Percentiles rank a stretch among this genome's conserved stretches.
Evolutionary conservation across 164 flowering plant species (phyloP).

Genomic region (Chloranthus sessilifolius): DNA sequence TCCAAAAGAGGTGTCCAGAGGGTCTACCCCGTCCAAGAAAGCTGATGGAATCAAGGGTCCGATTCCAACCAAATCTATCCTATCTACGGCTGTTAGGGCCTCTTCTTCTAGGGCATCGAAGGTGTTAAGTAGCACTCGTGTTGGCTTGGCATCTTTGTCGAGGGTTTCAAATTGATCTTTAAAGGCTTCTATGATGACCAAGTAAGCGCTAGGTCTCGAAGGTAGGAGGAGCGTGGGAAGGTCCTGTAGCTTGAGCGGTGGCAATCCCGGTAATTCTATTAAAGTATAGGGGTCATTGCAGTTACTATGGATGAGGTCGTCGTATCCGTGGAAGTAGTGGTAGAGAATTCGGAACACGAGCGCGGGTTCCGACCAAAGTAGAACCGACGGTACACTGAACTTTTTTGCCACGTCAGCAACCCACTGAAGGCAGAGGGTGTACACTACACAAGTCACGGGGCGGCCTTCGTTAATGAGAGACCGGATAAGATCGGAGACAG

Average conservation of each 20-base stretch:
- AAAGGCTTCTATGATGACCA: background rate
- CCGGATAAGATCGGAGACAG: slow-evolving; percentile 9
- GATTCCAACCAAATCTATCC: slow-evolving; percentile 21
- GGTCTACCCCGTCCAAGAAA: slow-evolving; percentile 23
- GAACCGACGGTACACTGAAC: slow-evolving; percentile 20
- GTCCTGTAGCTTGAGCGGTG: slow-evolving; percentile 19
- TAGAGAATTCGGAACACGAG: slow-evolving; percentile 24
- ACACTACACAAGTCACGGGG: slow-evolving; percentile 25
- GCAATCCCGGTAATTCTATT: slow-evolving; percentile 29
- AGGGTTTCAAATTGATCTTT: slow-evolving; percentile 26
- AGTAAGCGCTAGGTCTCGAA: background rate
- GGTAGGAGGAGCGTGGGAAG: slow-evolving; percentile 33
- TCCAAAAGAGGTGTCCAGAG: slow-evolving; percentile 28
- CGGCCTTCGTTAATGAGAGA: slow-evolving; percentile 3
- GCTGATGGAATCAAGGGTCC: slow-evolving; percentile 62
- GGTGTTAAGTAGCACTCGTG: slow-evolving; percentile 39
- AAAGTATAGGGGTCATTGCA: slow-evolving; percentile 4
- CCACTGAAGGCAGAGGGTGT: slow-evolving; percentile 34
- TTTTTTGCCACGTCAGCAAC: slow-evolving; percentile 28
- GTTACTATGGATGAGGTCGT: slow-evolving; percentile 3
- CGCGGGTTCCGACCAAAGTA: slow-evolving; percentile 37
- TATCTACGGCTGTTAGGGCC: slow-evolving; percentile 25
- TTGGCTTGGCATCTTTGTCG: slow-evolving; percentile 7
- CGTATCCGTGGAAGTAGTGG: slow-evolving; percentile 23
- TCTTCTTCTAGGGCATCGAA: slow-evolving; percentile 45